Evolutionary conservation across 2,329 filamentous ascomycete species (phyloP), one percentile per base, ranked within the genome.

Genomic region (Aspergillus udagawae): DNA sequence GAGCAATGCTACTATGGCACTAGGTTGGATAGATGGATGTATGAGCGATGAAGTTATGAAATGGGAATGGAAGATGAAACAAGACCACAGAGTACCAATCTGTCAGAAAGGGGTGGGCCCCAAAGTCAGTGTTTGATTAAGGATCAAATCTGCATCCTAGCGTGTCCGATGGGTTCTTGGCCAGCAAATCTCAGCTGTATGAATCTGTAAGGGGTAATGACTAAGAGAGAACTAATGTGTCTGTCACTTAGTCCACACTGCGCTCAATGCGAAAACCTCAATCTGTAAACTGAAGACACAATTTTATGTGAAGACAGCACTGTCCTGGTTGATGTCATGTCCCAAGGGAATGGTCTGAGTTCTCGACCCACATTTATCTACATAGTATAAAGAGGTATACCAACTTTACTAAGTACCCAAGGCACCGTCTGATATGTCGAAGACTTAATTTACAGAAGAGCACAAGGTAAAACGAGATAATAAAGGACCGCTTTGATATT

Each of bases 41-140:
- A 53, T 49, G 32, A 52, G 56, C 27, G 27, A 51, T 35, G 53
- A 12, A 27, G 10, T 27, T 17, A 25, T 23, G 25, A 20, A 17
- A 28, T 35, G 4, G 10, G n/a, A 27, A 27, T 4, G 45, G 14
- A 49, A 20, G n/a, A 21, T 27, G 47, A 49, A 49, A 28, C 23
- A 25, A 27, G 23, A 14, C 45, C 12, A 48, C 28, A 41, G 32
- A 51, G 49, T 54, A 38, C 20, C 35, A 57, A 63, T 59, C 59
- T 63, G 60, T 63, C 54, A 62, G 48, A 60, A 58, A 54, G 57
- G 50, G 54, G 55, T 62, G 67, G 63, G 55, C 60, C 56, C 52
- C 48, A 47, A 23, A 41, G 60, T 63, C 65, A 73, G 71, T 69
- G 71, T 74, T 73, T 73, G 58, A 74, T 74, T 72, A 74, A 73